These are phyloP conservation scores for Coriaria nepalensis DNA, from an alignment of 306 rosid genomes.

Conservation along the genomic window DNA sequence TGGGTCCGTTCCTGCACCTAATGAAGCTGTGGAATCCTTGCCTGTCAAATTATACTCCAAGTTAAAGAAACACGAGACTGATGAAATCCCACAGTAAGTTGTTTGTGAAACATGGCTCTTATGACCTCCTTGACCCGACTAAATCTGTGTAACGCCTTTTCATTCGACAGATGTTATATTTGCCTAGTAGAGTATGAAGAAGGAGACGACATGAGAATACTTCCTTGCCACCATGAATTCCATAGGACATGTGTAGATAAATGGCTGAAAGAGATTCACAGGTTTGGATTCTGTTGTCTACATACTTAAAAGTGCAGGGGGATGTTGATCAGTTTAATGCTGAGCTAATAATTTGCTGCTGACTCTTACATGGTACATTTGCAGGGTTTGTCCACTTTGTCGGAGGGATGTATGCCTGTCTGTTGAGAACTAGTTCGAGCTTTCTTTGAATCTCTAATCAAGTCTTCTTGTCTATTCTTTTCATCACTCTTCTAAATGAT, in stretches of 20 bases:
- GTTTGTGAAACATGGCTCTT: not conserved
- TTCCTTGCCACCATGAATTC: conserved; percentile 92
- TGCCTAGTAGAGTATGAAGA: conserved; percentile 99
- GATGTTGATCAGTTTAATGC: conserved; percentile 1
- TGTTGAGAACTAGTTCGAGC: conserved; percentile 19
- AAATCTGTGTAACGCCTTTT: conserved; percentile 10
- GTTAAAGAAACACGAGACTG: conserved; percentile 56
- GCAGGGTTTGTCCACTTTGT: conserved; percentile 98
- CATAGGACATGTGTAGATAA: conserved; percentile 87
- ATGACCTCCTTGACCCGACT: not conserved
- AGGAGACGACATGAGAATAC: conserved; percentile 74
- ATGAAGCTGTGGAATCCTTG: conserved; percentile 87
- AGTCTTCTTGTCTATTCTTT: conserved; percentile 1
- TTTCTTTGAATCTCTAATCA: not conserved
- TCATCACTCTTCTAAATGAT: too few relatives aligned
- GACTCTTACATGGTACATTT: conserved; percentile 10
- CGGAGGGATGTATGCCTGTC: conserved; percentile 72
- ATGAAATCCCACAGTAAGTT: conserved; percentile 91
- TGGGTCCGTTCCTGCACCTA: conserved; percentile 95
- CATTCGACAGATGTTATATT: conserved; percentile 68
- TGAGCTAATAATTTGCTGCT: conserved; percentile 4
- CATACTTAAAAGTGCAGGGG: not conserved
- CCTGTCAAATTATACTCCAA: conserved; percentile 71
- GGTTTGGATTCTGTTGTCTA: conserved; percentile 28
- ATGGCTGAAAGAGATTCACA: conserved; percentile 98